Evolutionary conservation across 495 filamentous ascomycete species (phyloP), one percentile per base, ranked within the genome.

Genomic region (Platismatia glauca): DNA sequence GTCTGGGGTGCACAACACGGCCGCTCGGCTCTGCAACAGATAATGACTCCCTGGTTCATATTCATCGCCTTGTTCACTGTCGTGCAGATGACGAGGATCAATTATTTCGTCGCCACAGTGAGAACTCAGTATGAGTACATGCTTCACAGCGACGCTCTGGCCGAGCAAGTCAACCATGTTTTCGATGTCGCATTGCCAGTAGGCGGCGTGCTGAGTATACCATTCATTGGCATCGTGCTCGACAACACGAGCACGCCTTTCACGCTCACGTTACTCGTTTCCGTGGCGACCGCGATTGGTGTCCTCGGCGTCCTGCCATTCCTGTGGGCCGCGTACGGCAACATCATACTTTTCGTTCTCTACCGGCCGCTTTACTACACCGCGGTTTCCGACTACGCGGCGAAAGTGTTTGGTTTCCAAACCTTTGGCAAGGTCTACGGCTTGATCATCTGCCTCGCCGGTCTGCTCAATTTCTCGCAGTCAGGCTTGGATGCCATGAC

Each of bases 371-470:
- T 83, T 59, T 83, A 81, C 58, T 82, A 81, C 59, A 81, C 79
- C 16, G 71, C 79, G 3, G 77, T 81, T 1, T 81, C 78, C 12
- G 94, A 98, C 76, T 97, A 95, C 72, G 78, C 85, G 50, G 92
- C 91, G 37, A 97, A 97, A 74, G 93, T 98, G 38, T 98, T 98
- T 72, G 93, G 94, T 11, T 96, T 96, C 75, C 84, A 84, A 64
- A 96, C 92, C 0, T 97, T 97, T 66, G 93, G 93, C 33, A 96
- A 89, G 61, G 90, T 98, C 33, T 97, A 97, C 71, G 94, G 94
- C n/a, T 79, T 91, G 11, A 86, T 96, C 60, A 97, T 97, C 63
- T 96, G 90, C 70, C 71, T 94, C 5, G 86, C 91, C 3, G 94
- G 94, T 8, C 68, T 98, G 15, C 79, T 92, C 57, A 96, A 95